phyloP scores from a whole-genome alignment of 2,329 filamentous ascomycete genomes.

The Zopfia rhizophila region DNA sequence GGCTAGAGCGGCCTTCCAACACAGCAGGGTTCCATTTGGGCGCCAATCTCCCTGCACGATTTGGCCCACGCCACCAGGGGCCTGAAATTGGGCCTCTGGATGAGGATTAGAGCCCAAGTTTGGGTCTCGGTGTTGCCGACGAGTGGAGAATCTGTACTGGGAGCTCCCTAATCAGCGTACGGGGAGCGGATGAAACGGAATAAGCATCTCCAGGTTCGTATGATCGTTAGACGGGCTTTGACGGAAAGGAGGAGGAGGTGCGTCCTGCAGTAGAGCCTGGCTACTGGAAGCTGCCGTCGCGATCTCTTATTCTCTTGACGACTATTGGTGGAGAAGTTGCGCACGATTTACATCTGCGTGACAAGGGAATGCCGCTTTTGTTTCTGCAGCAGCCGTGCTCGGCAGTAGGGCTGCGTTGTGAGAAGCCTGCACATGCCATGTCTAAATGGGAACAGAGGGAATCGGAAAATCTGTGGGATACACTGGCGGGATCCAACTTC shows the following conservation, averaged over 20 bases:
- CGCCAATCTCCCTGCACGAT: slow-evolving; percentile 20
- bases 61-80: slow-evolving; percentile 11
- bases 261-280: slow-evolving; percentile 11
- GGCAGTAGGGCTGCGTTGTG: too few relatives aligned
- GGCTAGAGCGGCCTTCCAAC: slow-evolving; percentile 13
- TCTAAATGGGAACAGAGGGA: too few relatives aligned
- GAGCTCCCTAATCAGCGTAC: slow-evolving; percentile 9
- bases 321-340: slow-evolving; percentile 14
- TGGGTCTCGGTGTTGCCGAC: slow-evolving; percentile 24
- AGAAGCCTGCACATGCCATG: too few relatives aligned
- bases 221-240: slow-evolving; percentile 12
- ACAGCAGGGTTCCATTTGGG: slow-evolving; percentile 15
- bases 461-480: too few relatives aligned
- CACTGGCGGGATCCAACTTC: too few relatives aligned
- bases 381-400: too few relatives aligned
- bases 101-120: slow-evolving; percentile 16
- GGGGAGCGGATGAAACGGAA: slow-evolving; percentile 10
- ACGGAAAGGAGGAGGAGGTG: slow-evolving; percentile 13
- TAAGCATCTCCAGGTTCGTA: slow-evolving; percentile 10
- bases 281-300: slow-evolving; percentile 15
- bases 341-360: too few relatives aligned
- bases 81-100: slow-evolving; percentile 12
- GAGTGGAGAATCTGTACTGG: slow-evolving; percentile 4
- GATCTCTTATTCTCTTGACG: slow-evolving; percentile 13
- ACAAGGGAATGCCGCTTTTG: too few relatives aligned